Evolutionary conservation across 176 grass and related monocot genomes (phyloP), one percentile per base, ranked within the genome.

Genomic region (Triticum aestivum): DNA sequence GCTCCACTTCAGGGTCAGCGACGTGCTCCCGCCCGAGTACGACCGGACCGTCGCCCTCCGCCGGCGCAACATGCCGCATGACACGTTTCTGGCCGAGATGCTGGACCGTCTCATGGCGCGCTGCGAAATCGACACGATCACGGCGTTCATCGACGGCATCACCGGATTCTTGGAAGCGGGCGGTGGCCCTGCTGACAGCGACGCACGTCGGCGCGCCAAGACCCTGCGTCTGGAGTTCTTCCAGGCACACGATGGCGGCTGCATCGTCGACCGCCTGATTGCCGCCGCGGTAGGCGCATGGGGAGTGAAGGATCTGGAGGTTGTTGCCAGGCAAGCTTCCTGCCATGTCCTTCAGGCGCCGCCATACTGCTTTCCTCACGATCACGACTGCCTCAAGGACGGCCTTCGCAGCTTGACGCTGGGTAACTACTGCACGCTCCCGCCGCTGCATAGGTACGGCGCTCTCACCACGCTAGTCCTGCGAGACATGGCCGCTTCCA

Each of bases 291-390:
- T 86, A 27, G 38, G 26, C 13, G 54, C 27, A n/a, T 86, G 77
- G 77, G 54, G 85, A 3, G 67, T 86, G 17, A 9, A 73, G 5
- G 77, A 86, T 42, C 77, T 86, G 8, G 77, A 80, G 77, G 35
- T 86, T 27, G 20, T 64, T 27, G 67, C 30, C 3, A 51, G 11
- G 42, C 73, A 13, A n/a, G 2, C 61, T 5, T 56, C 14, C 5
- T 21, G 30, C 10, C 18, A 37, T 30, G 51, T 8, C 32, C 32
- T 32, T 32, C 75, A 61, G 5, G 58, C 32, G 11, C 52, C 76
- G 5, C 54, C 20, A 3, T 87, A 87, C 67, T 17, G 27, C 12
- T 81, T 81, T 29, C 85, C 78, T 0, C 39, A 86, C 67, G 38
- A 51, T 0, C 29, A 80, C 67, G 38, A 51, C 56, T 8, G 29